Conservation (phyloP, 441 rosid species). For the Pelargonium citronellum region DNA sequence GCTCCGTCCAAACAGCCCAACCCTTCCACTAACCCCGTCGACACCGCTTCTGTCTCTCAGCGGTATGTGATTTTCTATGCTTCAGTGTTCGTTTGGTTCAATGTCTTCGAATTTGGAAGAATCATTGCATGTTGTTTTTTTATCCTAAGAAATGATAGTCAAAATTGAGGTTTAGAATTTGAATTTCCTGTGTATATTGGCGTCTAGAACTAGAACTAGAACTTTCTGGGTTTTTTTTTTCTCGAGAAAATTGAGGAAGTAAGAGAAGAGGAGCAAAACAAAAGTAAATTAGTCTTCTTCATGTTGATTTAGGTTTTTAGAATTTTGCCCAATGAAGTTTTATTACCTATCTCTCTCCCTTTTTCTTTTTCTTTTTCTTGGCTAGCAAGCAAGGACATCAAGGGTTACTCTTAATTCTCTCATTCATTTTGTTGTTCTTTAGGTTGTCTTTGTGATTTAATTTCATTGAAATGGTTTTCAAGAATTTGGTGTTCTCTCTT, state of each 20-base stretch:
- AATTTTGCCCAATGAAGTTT: neutral
- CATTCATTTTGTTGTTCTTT: neutral
- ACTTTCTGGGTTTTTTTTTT: neutral
- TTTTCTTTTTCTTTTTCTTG: neutral
- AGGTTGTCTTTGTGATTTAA: neutral
- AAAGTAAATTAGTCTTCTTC: neutral
- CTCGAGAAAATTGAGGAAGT: neutral
- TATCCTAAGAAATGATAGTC: neutral
- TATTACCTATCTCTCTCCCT: neutral
- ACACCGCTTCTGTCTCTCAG: slow-evolving; percentile 49
- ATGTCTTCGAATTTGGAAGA: neutral
- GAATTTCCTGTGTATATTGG: neutral
- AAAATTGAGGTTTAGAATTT: neutral
- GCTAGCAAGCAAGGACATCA: neutral
- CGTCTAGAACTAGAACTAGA: neutral
- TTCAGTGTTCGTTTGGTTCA: slow-evolving; percentile 12
- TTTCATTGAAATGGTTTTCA: slow-evolving; percentile 6
- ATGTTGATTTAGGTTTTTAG: neutral
- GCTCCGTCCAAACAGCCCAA: slow-evolving; percentile 40
- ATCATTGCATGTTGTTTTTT: neutral
- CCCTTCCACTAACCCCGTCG: slow-evolving; percentile 32
- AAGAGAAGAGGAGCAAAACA: neutral
- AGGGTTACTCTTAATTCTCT: neutral
- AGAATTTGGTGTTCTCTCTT: neutral
- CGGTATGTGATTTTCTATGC: slow-evolving; percentile 23